These are phyloP conservation scores for Fusarium acutatum DNA, from an alignment of 2,329 filamentous ascomycete species.

Conservation along the genomic window DNA sequence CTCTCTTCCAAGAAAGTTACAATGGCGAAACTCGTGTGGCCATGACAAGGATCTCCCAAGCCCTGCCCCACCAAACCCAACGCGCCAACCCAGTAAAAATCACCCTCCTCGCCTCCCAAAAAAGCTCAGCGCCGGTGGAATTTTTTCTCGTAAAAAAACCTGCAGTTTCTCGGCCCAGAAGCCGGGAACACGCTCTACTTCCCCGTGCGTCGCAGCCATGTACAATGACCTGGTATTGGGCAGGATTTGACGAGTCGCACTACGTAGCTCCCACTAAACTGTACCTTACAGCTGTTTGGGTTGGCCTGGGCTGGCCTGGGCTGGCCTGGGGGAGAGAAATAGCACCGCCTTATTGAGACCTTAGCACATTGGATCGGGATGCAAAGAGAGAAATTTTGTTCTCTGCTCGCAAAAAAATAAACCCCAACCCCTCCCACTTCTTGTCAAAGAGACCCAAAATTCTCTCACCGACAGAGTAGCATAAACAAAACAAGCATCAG, in stretches of 20 bases:
- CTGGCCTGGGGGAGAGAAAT: not conserved
- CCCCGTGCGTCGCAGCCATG: not conserved
- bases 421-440: conserved; percentile 16
- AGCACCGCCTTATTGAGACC: conserved; percentile 33
- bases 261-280: not conserved
- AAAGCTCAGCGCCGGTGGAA: conserved; percentile 24
- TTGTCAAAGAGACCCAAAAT: conserved; percentile 30
- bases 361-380: conserved; percentile 31
- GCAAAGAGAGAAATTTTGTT: conserved; percentile 16
- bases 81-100: conserved; percentile 3
- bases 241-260: not conserved
- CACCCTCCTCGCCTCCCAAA: not conserved
- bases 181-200: not conserved
- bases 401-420: conserved; percentile 13
- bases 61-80: conserved; percentile 31
- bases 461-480: conserved; percentile 37
- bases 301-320: not conserved
- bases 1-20: not conserved
- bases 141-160: conserved; percentile 13
- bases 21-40: conserved; percentile 40
- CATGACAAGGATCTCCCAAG: conserved; percentile 29
- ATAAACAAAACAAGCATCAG: conserved; percentile 15
- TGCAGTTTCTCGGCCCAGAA: conserved; percentile 7
- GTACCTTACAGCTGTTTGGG: not conserved
- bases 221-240: conserved; percentile 7